These are phyloP conservation scores for Pseudogymnoascus sp. DNA, from an alignment of 2,329 filamentous ascomycete genomes.

Conservation along the genomic window DNA sequence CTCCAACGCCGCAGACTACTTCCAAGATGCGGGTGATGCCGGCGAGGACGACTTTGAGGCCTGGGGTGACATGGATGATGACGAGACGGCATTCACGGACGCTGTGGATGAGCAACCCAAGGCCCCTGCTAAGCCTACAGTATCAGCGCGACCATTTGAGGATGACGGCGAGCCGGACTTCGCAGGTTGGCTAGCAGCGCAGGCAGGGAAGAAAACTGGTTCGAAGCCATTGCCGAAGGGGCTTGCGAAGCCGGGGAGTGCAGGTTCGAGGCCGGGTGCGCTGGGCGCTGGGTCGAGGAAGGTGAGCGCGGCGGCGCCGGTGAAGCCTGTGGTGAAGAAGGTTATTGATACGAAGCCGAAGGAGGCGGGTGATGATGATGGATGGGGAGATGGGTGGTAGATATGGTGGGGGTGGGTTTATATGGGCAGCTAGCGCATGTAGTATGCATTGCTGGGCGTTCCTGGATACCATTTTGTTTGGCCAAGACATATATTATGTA, in stretches of 20 bases:
- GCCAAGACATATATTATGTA: background rate
- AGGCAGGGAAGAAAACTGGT: conserved; percentile 53
- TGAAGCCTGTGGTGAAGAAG: conserved; percentile 44
- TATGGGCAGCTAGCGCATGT: background rate
- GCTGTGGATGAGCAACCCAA: conserved; percentile 17
- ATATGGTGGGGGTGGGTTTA: background rate
- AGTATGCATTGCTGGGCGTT: background rate
- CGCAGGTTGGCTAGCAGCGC: conserved; percentile 86
- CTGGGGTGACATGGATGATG: conserved; percentile 62
- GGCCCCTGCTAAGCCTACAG: conserved; percentile 17
- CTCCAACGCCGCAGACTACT: conserved; percentile 39
- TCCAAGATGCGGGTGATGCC: conserved; percentile 48
- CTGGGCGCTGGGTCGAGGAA: conserved; percentile 24
- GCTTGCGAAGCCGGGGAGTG: conserved; percentile 50
- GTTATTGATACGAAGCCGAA: conserved; percentile 64
- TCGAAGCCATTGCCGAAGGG: conserved; percentile 75
- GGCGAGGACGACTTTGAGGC: conserved; percentile 57
- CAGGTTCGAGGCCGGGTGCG: conserved; percentile 30
- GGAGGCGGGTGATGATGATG: conserved; percentile 46
- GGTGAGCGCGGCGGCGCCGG: conserved; percentile 10
- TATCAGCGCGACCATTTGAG: conserved; percentile 52
- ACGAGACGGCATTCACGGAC: conserved; percentile 42
- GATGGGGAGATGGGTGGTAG: conserved; percentile 60
- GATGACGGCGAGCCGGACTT: conserved; percentile 91
- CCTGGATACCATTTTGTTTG: conserved; percentile 6